Evolutionary conservation across 352 stramenopile species (phyloP).

Genomic region (Pythium angustatum): DNA sequence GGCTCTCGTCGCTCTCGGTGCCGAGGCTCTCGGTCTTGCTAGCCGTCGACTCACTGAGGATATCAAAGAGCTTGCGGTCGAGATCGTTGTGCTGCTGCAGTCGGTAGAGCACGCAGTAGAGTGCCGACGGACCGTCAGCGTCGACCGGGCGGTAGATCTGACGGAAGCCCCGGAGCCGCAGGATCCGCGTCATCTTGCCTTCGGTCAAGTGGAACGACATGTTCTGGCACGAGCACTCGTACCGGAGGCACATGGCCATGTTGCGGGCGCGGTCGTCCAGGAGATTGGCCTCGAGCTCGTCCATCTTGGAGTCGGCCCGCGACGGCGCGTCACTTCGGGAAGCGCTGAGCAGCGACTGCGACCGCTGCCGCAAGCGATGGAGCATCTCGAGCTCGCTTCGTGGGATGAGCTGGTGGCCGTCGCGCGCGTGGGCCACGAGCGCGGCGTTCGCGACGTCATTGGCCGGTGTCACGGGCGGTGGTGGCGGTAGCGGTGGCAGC

Average conservation of each 20-base stretch:
- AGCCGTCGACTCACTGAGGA: slow-evolving; percentile 36
- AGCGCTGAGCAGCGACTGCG: slow-evolving; percentile 11
- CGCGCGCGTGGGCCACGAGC: not conserved
- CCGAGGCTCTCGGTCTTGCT: slow-evolving; percentile 19
- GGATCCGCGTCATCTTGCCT: slow-evolving; percentile 64
- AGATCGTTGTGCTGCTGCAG: slow-evolving; percentile 76
- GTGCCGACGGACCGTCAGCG: slow-evolving; percentile 38
- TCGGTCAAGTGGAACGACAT: slow-evolving; percentile 57
- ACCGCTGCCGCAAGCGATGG: slow-evolving; percentile 14
- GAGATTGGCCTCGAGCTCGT: slow-evolving; percentile 70
- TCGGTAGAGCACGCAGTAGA: slow-evolving; percentile 64
- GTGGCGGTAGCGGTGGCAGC: not conserved
- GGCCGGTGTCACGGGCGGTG: not conserved
- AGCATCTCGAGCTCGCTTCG: slow-evolving; percentile 34
- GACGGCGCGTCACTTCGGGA: slow-evolving; percentile 22
- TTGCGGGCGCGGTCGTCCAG: slow-evolving; percentile 70
- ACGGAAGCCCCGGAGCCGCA: slow-evolving; percentile 48
- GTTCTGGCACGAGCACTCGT: slow-evolving; percentile 72
- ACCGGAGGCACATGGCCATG: slow-evolving; percentile 67
- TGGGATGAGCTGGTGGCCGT: not conserved
- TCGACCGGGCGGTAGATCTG: slow-evolving; percentile 47
- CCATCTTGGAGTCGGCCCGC: slow-evolving; percentile 28
- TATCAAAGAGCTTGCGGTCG: slow-evolving; percentile 66
- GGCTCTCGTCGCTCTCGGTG: slow-evolving; percentile 7
- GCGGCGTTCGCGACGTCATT: not conserved